These are phyloP conservation scores for Primulina huaijiensis DNA, from an alignment of 257 asterid species.

Conservation along the genomic window DNA sequence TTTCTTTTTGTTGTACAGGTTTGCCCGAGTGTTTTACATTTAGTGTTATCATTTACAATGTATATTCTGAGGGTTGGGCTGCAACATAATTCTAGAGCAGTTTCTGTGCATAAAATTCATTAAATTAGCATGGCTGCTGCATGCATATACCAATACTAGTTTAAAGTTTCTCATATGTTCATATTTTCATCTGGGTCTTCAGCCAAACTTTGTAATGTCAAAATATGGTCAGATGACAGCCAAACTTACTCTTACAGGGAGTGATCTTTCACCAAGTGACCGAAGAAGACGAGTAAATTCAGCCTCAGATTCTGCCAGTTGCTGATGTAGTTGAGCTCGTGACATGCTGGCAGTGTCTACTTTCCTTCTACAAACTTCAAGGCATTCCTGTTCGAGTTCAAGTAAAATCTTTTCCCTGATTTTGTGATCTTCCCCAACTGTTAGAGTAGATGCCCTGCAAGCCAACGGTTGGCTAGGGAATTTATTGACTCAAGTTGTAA, in stretches of 20 bases:
- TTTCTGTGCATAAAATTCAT: background rate
- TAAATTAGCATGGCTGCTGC: background rate
- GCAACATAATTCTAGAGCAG: slow-evolving; percentile 1
- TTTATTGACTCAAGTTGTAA: no score
- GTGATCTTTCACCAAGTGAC: slow-evolving; percentile 92
- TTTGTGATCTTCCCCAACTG: slow-evolving; percentile 59
- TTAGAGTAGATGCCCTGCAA: no score
- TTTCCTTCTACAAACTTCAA: slow-evolving; percentile 84
- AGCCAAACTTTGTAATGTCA: background rate
- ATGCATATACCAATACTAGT: background rate
- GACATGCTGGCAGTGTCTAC: slow-evolving; percentile 87
- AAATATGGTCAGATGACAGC: background rate
- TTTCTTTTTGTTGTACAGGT: background rate
- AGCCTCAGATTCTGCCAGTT: slow-evolving; percentile 92
- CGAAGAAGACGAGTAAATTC: slow-evolving; percentile 83
- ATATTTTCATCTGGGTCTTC: background rate
- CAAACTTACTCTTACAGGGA: slow-evolving; percentile 74
- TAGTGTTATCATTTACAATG: background rate
- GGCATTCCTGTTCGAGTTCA: slow-evolving; percentile 90
- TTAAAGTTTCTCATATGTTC: background rate
- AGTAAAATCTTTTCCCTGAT: slow-evolving; percentile 71
- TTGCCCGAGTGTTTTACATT: background rate
- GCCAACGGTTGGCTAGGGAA: no score
- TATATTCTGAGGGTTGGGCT: slow-evolving; percentile 2
- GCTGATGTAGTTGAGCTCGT: slow-evolving; percentile 83